These are phyloP conservation scores for Lentinula lateritia DNA, from an alignment of 768 basidiomycete species.

Conservation along the genomic window DNA sequence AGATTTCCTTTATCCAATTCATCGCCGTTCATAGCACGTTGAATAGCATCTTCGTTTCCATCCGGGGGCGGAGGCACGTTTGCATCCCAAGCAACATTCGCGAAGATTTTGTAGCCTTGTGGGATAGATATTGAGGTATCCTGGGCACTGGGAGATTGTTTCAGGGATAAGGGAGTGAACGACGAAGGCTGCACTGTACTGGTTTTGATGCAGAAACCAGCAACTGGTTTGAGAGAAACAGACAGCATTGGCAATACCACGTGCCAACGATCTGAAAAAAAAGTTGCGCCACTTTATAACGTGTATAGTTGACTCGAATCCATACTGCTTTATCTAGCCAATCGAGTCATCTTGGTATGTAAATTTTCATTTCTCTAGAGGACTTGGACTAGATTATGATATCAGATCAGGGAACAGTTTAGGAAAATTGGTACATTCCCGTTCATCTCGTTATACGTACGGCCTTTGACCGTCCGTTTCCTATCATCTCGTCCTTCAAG, in stretches of 20 bases:
- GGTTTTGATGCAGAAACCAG: constrained; percentile 74
- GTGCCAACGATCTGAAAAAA: background rate
- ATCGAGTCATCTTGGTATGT: background rate
- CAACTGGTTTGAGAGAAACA: constrained; percentile 45
- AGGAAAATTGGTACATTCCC: background rate
- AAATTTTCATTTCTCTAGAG: background rate
- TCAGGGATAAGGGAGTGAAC: constrained; percentile 19
- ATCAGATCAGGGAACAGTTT: background rate
- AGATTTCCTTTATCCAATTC: constrained; percentile 32
- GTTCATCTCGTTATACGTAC: constrained; percentile 3
- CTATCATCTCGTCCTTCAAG: constrained; percentile 4
- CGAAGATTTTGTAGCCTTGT: constrained; percentile 57
- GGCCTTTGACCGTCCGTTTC: constrained; percentile 2
- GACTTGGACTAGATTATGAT: background rate
- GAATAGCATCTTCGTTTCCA: constrained; percentile 52
- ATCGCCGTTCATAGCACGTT: constrained; percentile 50
- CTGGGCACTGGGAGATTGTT: constrained; percentile 23
- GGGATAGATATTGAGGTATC: constrained; percentile 29
- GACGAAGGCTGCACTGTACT: constrained; percentile 34
- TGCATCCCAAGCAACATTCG: constrained; percentile 68
- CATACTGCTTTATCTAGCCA: background rate
- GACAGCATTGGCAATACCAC: constrained; percentile 8
- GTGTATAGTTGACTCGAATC: background rate
- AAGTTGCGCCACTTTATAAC: background rate
- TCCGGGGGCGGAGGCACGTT: constrained; percentile 66